Evolutionary conservation across 768 basidiomycete species (phyloP).

Genomic region (Pleurotus eryngii): DNA sequence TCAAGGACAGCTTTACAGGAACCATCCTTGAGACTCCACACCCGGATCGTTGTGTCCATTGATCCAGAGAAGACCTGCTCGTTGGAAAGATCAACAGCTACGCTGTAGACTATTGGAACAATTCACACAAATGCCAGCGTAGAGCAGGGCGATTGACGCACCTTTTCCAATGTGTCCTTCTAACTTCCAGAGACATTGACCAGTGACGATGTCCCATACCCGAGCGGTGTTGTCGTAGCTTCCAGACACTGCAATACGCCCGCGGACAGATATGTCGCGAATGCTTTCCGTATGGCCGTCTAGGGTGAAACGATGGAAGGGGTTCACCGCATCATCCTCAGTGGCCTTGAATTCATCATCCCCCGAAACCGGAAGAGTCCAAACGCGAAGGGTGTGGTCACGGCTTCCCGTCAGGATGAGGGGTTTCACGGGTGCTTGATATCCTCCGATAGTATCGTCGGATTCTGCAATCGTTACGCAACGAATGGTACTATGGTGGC

Average conservation of each 20-base stretch:
- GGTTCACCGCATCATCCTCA: neutral
- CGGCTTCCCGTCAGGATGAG: slow-evolving; percentile 3
- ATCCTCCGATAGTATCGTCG: neutral
- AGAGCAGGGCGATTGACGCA: neutral
- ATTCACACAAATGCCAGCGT: neutral
- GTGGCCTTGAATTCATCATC: neutral
- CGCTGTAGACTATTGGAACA: neutral
- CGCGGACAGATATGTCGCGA: neutral
- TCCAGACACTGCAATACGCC: slow-evolving; percentile 8
- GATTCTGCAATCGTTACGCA: neutral
- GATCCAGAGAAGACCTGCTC: slow-evolving; percentile 12
- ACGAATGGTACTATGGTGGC: neutral
- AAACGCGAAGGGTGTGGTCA: neutral
- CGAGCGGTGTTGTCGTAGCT: slow-evolving; percentile 11
- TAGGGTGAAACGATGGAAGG: slow-evolving; percentile 1
- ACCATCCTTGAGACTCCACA: slow-evolving; percentile 10
- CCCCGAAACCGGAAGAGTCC: neutral
- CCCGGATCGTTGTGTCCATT: slow-evolving; percentile 10
- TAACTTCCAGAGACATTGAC: slow-evolving; percentile 2
- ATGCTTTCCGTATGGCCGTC: slow-evolving; percentile 3
- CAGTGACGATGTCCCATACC: slow-evolving; percentile 10
- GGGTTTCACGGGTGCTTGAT: neutral
- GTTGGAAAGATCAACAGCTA: neutral
- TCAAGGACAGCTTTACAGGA: neutral
- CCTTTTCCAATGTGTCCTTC: neutral